These are phyloP conservation scores for Austroboletus rostrupii DNA, from an alignment of 1,284 basidiomycete genomes.

Conservation along the genomic window DNA sequence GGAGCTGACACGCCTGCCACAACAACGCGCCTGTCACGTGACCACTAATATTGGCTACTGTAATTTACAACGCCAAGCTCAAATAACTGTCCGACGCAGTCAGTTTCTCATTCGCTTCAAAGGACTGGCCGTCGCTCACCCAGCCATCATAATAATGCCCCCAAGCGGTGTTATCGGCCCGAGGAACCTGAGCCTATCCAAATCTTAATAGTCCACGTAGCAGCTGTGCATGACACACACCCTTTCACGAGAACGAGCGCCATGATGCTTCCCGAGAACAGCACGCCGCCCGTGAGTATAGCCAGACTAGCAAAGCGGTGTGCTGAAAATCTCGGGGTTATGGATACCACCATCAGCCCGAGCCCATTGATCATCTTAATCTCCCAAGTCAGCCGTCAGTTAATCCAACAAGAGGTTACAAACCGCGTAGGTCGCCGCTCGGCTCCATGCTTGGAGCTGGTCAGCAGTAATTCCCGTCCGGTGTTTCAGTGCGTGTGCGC, in stretches of 20 bases:
- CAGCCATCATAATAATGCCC: conserved; percentile 70
- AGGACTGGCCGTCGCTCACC: conserved; percentile 45
- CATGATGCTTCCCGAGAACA: conserved; percentile 76
- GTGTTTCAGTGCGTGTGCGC: conserved; percentile 58
- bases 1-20: conserved; percentile 35
- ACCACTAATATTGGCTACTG: conserved; percentile 9
- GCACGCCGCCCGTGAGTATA: conserved; percentile 54
- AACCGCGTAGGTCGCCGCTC: conserved; percentile 64
- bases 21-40: conserved; percentile 32
- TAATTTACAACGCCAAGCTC: conserved; percentile 44
- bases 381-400: conserved; percentile 13
- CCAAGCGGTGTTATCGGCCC: conserved; percentile 79
- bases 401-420: conserved; percentile 17
- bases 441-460: conserved; percentile 56
- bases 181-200: conserved; percentile 51
- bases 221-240: conserved; percentile 29
- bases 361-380: conserved; percentile 74
- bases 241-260: conserved; percentile 49
- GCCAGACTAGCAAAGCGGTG: conserved; percentile 72
- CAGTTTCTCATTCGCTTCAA: conserved; percentile 5
- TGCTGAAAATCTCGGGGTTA: conserved; percentile 63
- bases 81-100: conserved; percentile 41
- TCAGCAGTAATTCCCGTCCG: conserved; percentile 48
- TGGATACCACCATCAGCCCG: conserved; percentile 64
- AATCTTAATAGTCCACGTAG: conserved; percentile 5